Evolutionary conservation across 768 basidiomycete genomes (phyloP), one percentile per base, ranked within the genome.

Genomic region (Termitomyces sp.): DNA sequence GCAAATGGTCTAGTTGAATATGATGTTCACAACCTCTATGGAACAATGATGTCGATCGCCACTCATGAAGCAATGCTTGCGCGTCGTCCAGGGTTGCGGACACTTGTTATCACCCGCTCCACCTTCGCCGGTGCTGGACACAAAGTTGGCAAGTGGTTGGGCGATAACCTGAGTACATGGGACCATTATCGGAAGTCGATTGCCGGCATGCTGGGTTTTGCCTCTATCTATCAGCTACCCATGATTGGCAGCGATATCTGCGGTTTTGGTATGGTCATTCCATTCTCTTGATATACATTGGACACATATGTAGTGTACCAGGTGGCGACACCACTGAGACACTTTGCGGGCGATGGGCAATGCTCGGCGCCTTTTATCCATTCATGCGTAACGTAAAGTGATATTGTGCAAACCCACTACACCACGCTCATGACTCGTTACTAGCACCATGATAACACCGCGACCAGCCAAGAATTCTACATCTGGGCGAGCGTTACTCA

Each of bases 221-320:
- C 85, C 6, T 72, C 76, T 1, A 68, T 89, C 16, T 88, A 79
- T 64, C 85, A 87, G 61, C 70, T 88, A 2, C 89, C 89, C 0
- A 87, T 91, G 87, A 82, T 89, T 35, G 89, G 89, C 2, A 80
- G 81, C 49, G 90, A 92, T 69, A 84, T 87, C 56, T 88, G 85
- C 63, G 87, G 85, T 2, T 87, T 79, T 67, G 78, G 82, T 82
- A 60, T 16, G 80, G 3, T 66, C 3, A 2, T 11, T 32, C 24
- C 38, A 48, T 22, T 18, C 20, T 8, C 20, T 45, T 48, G n/a
- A 18, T 24, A 30, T 49, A 33, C 7, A 18, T 26, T 9, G 22
- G 51, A 9, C 30, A 8, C 53, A 43, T 32, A 2, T n/a, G n/a
- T 50, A 28, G 3, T 22, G 18, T n/a, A 0, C 3, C 11, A 84